Evolutionary conservation across 2,329 filamentous ascomycete genomes (phyloP), one percentile per base, ranked within the genome.

Genomic region (Diaporthe vaccinii): DNA sequence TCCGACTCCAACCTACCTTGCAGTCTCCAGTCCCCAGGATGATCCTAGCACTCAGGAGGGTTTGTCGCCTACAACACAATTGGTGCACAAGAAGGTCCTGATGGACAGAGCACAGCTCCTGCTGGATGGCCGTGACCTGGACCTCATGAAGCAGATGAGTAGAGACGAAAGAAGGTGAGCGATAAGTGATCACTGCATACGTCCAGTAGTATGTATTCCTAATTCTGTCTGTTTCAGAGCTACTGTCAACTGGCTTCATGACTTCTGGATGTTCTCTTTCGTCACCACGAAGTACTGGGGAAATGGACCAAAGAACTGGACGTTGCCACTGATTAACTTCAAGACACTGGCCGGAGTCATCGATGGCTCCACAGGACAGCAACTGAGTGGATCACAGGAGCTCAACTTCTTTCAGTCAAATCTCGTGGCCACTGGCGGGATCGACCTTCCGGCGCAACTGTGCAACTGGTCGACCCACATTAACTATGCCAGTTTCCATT

Each of bases 231-330:
- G 4, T 0, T 49, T 10, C 8, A 36, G 44, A 73, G 36, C 20
- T 6, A 2, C 58, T 70, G 8, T 75, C 78, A 9, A 78, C 76
- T 79, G 78, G 78, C 76, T 80, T 15, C 78, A 80, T 59, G 77
- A 80, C 22, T 77, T 77, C 22, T 79, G 79, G 79, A 78, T 80
- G 55, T 78, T 78, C n/a, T 78, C 77, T 1, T 80, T 79, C 44
- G 72, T 79, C 36, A 79, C 78, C 1, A 73, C 78, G 15, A 80
- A 80, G 51, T 79, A 80, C 65, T 80, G 79, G 79, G 79, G 79
- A 2, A 76, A 44, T 20, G 79, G 79, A 0, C 79, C 79, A 1
- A 61, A 70, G 57, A 10, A 53, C 67, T 80, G 78, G 78, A 74
- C 67, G 5, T 49, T 34, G 0, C 25, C 57, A 5, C 51, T 55